These are phyloP conservation scores for Microcyclosporella mali DNA, from an alignment of 2,329 filamentous ascomycete genomes.

Conservation along the genomic window DNA sequence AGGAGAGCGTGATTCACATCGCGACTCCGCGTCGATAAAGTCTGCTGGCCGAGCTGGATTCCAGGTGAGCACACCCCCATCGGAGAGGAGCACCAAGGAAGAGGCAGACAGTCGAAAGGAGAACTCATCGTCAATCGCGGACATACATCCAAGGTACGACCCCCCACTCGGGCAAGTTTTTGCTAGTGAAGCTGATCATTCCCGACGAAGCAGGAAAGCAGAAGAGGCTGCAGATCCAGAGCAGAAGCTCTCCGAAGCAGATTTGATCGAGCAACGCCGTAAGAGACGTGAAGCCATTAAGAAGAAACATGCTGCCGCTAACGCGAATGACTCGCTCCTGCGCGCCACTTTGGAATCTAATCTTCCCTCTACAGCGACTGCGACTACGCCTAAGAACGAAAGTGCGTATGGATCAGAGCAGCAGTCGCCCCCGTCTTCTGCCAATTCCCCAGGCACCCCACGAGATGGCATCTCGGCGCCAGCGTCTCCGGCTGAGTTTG, in stretches of 20 bases:
- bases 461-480: slow-evolving; percentile 21
- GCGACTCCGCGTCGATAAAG: not conserved
- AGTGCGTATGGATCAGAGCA: slow-evolving; percentile 21
- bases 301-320: slow-evolving; percentile 67
- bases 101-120: not conserved
- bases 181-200: not conserved
- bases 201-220: slow-evolving; percentile 40
- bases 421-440: slow-evolving; percentile 23
- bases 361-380: slow-evolving; percentile 17
- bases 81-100: slow-evolving; percentile 3
- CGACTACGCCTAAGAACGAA: slow-evolving; percentile 34
- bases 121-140: too few species aligned
- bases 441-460: slow-evolving; percentile 34
- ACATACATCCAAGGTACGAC: slow-evolving; percentile 13
- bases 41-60: too few species aligned
- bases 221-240: slow-evolving; percentile 32
- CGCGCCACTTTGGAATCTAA: slow-evolving; percentile 48
- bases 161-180: not conserved
- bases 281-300: slow-evolving; percentile 78
- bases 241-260: slow-evolving; percentile 66
- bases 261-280: slow-evolving; percentile 76
- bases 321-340: slow-evolving; percentile 56
- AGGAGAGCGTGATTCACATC: slow-evolving; percentile 14
- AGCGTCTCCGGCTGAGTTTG: slow-evolving; percentile 34
- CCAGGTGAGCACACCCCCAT: slow-evolving; percentile 1